phyloP scores from a whole-genome alignment of 257 asterid species.

The Perilla frutescens region DNA sequence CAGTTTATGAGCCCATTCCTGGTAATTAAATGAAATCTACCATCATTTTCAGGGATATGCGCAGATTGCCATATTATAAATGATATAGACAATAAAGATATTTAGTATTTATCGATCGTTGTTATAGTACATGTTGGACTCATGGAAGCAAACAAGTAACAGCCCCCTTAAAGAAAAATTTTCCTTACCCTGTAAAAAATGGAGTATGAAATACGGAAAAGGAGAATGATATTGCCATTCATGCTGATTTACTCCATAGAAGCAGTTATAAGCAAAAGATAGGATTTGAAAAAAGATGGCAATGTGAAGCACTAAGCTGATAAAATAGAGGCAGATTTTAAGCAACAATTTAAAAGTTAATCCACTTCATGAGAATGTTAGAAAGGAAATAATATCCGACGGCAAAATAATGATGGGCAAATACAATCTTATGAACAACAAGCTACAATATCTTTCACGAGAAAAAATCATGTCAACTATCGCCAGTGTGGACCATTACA shows the following conservation, averaged over 20 bases:
- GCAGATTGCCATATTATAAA: not conserved
- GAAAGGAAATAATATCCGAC: not conserved
- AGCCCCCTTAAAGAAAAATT: not conserved
- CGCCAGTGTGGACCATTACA: not conserved
- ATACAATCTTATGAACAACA: not conserved
- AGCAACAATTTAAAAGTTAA: not conserved
- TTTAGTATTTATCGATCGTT: slow-evolving; percentile 21
- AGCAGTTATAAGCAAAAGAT: not conserved
- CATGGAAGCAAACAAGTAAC: slow-evolving; percentile 15
- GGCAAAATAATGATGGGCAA: slow-evolving; percentile 6
- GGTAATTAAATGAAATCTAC: slow-evolving; percentile 27
- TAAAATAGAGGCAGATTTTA: slow-evolving; percentile 11
- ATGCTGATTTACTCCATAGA: slow-evolving; percentile 5
- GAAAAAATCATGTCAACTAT: not conserved
- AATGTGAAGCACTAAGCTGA: not conserved
- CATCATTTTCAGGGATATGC: slow-evolving; percentile 19
- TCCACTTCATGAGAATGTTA: not conserved
- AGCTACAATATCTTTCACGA: not conserved
- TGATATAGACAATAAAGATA: slow-evolving; percentile 2
- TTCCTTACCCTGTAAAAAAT: not conserved
- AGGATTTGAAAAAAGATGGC: not conserved
- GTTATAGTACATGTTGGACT: not conserved
- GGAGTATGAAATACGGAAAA: slow-evolving; percentile 7
- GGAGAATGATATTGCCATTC: not conserved
- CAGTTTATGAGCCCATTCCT: slow-evolving; percentile 96